Percentiles rank a stretch among this genome's conserved stretches.
phyloP scores from a whole-genome alignment of 2,329 filamentous ascomycete genomes.

The Botrytis porri region DNA sequence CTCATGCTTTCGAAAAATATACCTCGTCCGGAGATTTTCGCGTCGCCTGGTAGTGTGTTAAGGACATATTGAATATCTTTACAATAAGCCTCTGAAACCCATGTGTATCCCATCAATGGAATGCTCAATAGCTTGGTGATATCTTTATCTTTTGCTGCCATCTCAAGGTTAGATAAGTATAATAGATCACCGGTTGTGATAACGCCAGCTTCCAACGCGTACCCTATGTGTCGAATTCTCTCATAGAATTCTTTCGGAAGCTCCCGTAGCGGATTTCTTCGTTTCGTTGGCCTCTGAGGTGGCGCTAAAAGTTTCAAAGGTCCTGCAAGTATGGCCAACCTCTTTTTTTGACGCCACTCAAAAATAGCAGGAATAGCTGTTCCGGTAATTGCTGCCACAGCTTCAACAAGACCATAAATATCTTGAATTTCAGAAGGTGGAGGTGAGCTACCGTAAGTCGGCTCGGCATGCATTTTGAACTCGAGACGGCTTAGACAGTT shows the following conservation, averaged over 20 bases:
- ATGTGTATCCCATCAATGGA: background rate
- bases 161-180: background rate
- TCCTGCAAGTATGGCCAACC: background rate
- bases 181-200: background rate
- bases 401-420: background rate
- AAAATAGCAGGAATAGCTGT: constrained; percentile 8
- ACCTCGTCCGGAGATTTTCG: background rate
- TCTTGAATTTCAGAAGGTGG: constrained; percentile 1
- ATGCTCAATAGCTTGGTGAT: constrained; percentile 9
- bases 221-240: background rate
- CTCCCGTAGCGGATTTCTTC: background rate
- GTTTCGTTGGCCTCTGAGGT: background rate
- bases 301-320: background rate
- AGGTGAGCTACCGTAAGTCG: background rate
- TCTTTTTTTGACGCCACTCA: background rate
- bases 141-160: background rate
- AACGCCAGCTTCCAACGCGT: background rate
- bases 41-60: background rate
- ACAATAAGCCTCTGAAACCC: constrained; percentile 1
- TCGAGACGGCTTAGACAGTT: constrained; percentile 12
- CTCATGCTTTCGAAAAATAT: background rate
- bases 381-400: constrained; percentile 13
- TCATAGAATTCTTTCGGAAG: background rate
- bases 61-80: background rate
- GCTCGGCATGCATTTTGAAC: background rate